These are phyloP conservation scores for Biscogniauxia marginata DNA, from an alignment of 2,329 filamentous ascomycete species.

Conservation along the genomic window DNA sequence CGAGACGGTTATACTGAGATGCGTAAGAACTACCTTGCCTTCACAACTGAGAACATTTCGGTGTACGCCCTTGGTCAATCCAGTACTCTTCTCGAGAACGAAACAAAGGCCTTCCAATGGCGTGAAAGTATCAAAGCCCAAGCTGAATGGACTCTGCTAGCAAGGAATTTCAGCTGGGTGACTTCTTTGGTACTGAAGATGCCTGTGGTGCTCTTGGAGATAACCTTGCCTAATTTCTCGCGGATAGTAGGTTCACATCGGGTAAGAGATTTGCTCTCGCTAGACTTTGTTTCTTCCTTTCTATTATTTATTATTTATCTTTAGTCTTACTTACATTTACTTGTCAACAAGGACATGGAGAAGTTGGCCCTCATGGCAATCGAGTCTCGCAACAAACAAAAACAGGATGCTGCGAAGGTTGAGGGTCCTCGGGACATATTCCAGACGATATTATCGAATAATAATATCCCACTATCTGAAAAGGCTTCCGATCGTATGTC, in stretches of 20 bases:
- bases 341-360: not conserved
- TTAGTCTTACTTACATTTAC: not conserved
- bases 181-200: not conserved
- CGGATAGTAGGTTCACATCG: not conserved
- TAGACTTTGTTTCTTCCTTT: not conserved
- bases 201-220: not conserved
- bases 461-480: constrained; percentile 10
- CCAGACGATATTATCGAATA: constrained; percentile 6
- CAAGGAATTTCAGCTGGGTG: constrained; percentile 4
- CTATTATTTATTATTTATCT: no score
- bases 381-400: not conserved
- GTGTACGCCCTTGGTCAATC: not conserved
- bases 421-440: constrained; percentile 1
- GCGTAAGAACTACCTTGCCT: constrained; percentile 1
- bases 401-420: not conserved
- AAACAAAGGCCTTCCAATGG: not conserved
- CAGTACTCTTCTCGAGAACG: constrained; percentile 1
- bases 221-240: not conserved
- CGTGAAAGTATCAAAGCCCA: not conserved
- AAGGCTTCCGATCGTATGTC: constrained; percentile 15
- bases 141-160: constrained; percentile 1
- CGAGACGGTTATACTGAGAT: constrained; percentile 4
- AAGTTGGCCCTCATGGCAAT: not conserved
- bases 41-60: constrained; percentile 1
- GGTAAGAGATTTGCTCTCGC: constrained; percentile 1